A percentile compares a stretch with the other conserved stretches of the same genome.
These are phyloP conservation scores for Cubamyces sp. DNA, from an alignment of 768 basidiomycete species.

Conservation along the genomic window DNA sequence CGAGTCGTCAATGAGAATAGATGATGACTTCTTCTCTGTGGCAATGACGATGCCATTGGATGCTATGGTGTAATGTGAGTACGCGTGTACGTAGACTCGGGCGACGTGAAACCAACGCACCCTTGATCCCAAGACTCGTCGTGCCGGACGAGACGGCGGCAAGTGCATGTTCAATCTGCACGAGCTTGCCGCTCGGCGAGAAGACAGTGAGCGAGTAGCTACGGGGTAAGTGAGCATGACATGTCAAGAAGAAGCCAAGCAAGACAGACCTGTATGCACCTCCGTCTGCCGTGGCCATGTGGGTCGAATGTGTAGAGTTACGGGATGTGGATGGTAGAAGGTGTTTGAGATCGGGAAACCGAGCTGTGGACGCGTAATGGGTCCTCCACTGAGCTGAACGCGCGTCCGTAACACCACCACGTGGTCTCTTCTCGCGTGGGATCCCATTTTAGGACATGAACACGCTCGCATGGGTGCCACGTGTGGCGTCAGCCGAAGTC, in stretches of 20 bases:
- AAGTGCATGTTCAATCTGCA: constrained; percentile 99
- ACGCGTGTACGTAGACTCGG: constrained; percentile 16
- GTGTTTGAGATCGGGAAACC: constrained; percentile 4
- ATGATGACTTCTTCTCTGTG: constrained; percentile 99
- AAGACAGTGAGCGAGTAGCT: constrained; percentile 99
- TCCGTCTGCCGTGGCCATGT: constrained; percentile 77
- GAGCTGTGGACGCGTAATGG: constrained; percentile 27
- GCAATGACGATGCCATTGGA: constrained; percentile 99
- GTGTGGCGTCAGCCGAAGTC: too few relatives aligned
- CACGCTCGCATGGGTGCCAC: not conserved
- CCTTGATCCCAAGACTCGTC: constrained; percentile 98
- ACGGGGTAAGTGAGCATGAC: constrained; percentile 18
- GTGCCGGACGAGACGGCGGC: constrained; percentile 95
- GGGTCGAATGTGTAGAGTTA: constrained; percentile 15
- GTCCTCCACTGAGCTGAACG: constrained; percentile 23
- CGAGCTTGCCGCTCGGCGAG: constrained; percentile 97
- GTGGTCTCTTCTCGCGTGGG: constrained; percentile 10
- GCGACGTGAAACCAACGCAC: constrained; percentile 44
- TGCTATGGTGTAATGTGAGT: constrained; percentile 52
- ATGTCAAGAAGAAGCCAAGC: constrained; percentile 8
- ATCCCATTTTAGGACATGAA: not conserved
- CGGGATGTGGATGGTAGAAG: constrained; percentile 2
- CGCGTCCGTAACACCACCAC: constrained; percentile 25
- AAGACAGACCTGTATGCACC: constrained; percentile 41
- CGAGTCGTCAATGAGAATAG: constrained; percentile 96